These are phyloP conservation scores for Clonostachys rosea DNA, from an alignment of 2,329 filamentous ascomycete genomes.

Conservation along the genomic window DNA sequence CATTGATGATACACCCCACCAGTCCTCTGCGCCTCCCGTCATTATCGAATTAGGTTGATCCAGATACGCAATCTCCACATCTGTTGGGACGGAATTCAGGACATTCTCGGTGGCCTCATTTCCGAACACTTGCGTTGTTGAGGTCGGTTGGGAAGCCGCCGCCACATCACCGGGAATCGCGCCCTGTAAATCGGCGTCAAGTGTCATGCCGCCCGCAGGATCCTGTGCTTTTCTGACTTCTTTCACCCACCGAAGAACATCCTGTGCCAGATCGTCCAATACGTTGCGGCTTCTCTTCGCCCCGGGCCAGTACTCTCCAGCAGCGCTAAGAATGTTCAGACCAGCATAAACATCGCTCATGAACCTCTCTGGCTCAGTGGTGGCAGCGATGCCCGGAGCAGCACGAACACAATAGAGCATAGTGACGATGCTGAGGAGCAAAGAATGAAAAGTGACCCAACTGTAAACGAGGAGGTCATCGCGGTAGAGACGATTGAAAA, in stretches of 20 bases:
- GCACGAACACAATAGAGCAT: conserved; percentile 46
- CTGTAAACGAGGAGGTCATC: conserved; percentile 38
- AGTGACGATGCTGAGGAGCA: conserved; percentile 41
- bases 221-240: not conserved
- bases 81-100: no score
- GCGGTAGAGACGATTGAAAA: conserved; percentile 36
- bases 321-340: conserved; percentile 42
- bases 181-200: no score
- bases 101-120: no score
- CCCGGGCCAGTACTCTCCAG: conserved; percentile 46
- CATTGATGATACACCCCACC: no score
- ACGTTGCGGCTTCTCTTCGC: conserved; percentile 40
- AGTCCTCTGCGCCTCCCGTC: no score
- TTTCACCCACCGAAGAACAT: conserved; percentile 19
- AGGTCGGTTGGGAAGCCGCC: no score
- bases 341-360: conserved; percentile 33
- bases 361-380: conserved; percentile 28
- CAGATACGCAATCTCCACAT: no score
- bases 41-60: no score
- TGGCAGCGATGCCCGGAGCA: conserved; percentile 30
- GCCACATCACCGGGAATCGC: no score
- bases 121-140: no score
- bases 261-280: conserved; percentile 28
- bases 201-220: no score
- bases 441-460: conserved; percentile 41